Conservation (phyloP, 169 alveolate species). For the Plasmodium cynomolgi region DNA sequence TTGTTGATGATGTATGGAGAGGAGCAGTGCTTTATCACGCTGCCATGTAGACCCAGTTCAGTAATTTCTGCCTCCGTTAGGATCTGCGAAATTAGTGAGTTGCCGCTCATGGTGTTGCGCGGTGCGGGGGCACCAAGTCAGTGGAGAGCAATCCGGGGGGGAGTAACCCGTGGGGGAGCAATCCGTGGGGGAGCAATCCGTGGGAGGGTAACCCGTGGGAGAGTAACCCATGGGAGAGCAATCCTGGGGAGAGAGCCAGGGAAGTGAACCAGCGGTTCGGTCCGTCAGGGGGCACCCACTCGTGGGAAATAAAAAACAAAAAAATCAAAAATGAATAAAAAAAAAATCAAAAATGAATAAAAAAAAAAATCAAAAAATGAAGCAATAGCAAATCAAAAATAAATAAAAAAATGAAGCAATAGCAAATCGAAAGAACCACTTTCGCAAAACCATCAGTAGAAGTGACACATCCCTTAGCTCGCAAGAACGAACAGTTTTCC, state of each 20-base stretch:
- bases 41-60: conserved; percentile 41
- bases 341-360: neutral
- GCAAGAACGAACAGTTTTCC: neutral
- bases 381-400: neutral
- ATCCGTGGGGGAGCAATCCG: too few relatives aligned
- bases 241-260: too few relatives aligned
- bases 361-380: neutral
- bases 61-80: conserved; percentile 64
- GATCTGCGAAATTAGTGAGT: conserved; percentile 50
- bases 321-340: too few relatives aligned
- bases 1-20: conserved; percentile 48
- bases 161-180: too few relatives aligned
- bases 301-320: neutral
- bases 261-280: too few relatives aligned
- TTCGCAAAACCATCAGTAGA: neutral
- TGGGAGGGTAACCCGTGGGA: too few relatives aligned
- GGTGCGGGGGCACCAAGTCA: neutral
- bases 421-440: neutral
- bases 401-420: neutral
- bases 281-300: too few relatives aligned
- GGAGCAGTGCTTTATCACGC: conserved; percentile 44
- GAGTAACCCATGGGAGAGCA: too few relatives aligned
- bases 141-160: neutral
- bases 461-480: neutral
- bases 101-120: neutral